Evolutionary conservation across 1,284 basidiomycete species (phyloP), one percentile per base, ranked within the genome.

Genomic region (Vanrija humicola): DNA sequence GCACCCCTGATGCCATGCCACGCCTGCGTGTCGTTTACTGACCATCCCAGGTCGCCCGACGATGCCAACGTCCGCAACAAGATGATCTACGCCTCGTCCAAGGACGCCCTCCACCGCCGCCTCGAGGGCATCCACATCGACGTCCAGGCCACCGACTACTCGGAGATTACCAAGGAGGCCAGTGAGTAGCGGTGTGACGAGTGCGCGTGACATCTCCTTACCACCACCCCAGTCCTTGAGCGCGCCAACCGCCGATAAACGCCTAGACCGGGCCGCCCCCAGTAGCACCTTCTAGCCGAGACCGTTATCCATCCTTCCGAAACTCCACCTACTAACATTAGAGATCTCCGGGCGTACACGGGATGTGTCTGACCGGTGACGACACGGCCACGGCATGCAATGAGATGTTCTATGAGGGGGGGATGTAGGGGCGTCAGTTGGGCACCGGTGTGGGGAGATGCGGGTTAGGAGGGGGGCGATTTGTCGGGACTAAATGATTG

Each of bases 21-120:
- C 34, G 34, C 34, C 12, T 34, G 34, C 34, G 34, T 34, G 34
- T 34, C 34, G 12, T 34, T 14, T 34, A 23, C 34, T 34, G 12
- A 34, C 34, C 48, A 14, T 34, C 34, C 18, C 66, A 96, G 93
- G 93, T 84, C 87, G 23, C 95, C 95, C 59, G 93, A 96, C 72
- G 79, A 80, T 43, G 85, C 92, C 50, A 89, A 85, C 80, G 82
- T 96, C 78, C 94, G 88, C 80, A 79, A 84, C 72, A 98, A 96
- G 88, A 98, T 98, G 94, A 72, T 97, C 67, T 90, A 85, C 77
- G 89, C 95, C 43, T 88, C 92, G 23, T 98, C 95, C 63, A 90
- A 88, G 78, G 90, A 94, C 43, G 89, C 87, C 12, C 78, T 98
- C 56, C 84, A 85, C 72, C 84, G 83, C 61, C 74, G 82, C 45